Conservation (phyloP, 2,329 filamentous ascomycete species). For the Uncinocarpus reesii region DNA sequence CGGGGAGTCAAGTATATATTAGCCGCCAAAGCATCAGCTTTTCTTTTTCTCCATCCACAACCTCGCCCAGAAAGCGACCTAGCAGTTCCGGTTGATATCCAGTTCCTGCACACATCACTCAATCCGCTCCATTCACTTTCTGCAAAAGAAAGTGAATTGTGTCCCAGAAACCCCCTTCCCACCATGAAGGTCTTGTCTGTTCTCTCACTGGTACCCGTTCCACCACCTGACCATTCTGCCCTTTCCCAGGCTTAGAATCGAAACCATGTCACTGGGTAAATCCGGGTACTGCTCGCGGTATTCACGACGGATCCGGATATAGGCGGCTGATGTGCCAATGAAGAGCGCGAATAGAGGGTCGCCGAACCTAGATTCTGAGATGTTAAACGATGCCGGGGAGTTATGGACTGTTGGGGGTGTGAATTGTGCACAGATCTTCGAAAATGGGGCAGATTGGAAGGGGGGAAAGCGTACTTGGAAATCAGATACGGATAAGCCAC, state of each 20-base stretch:
- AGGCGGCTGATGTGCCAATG: constrained; percentile 45
- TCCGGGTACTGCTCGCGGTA: constrained; percentile 40
- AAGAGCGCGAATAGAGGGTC: constrained; percentile 47
- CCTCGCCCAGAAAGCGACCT: too few relatives aligned
- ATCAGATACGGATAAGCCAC: constrained; percentile 11
- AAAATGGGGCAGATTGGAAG: not conserved
- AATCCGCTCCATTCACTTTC: too few relatives aligned
- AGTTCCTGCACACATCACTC: too few relatives aligned
- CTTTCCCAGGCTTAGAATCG: constrained; percentile 24
- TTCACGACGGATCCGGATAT: constrained; percentile 45
- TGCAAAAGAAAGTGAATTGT: too few relatives aligned
- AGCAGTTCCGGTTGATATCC: too few relatives aligned
- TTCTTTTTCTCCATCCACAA: too few relatives aligned
- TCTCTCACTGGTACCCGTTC: constrained; percentile 27
- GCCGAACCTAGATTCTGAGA: constrained; percentile 32
- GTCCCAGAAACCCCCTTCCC: too few relatives aligned
- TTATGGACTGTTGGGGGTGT: not conserved
- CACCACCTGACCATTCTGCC: constrained; percentile 32
- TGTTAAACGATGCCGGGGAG: too few relatives aligned
- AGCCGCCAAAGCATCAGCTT: too few relatives aligned
- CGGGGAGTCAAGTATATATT: too few relatives aligned
- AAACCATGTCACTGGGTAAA: constrained; percentile 25
- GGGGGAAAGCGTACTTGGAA: constrained; percentile 6
- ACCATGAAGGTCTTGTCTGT: not conserved
- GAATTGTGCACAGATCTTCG: not conserved